Evolutionary conservation across 495 filamentous ascomycete genomes (phyloP).

Genomic region (Penicillium tannophilum): DNA sequence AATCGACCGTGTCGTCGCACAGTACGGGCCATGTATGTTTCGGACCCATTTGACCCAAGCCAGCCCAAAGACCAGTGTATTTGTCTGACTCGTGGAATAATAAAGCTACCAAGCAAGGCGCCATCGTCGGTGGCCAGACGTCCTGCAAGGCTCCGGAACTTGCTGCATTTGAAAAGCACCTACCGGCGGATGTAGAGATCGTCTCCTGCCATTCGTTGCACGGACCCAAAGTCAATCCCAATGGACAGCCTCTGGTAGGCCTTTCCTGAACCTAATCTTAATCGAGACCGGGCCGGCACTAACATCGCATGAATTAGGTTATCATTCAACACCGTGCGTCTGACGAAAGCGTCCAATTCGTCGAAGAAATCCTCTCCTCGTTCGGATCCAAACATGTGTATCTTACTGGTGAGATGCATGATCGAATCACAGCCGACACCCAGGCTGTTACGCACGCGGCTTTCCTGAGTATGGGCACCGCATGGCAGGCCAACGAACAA

Average conservation of each 20-base stretch:
- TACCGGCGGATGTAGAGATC: constrained; percentile 88
- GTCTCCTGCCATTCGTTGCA: constrained; percentile 97
- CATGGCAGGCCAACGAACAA: constrained; percentile 89
- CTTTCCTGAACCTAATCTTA: background rate
- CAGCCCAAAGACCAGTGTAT: constrained; percentile 8
- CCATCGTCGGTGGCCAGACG: constrained; percentile 95
- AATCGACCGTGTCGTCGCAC: constrained; percentile 79
- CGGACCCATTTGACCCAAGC: constrained; percentile 20
- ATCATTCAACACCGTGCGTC: constrained; percentile 91
- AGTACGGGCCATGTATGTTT: constrained; percentile 87
- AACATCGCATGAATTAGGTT: constrained; percentile 49
- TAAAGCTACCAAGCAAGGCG: constrained; percentile 86
- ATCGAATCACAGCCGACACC: constrained; percentile 96
- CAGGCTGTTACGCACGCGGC: constrained; percentile 98
- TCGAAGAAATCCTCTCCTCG: constrained; percentile 77
- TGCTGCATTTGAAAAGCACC: constrained; percentile 84
- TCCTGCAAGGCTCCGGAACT: constrained; percentile 98
- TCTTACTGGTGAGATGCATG: constrained; percentile 83
- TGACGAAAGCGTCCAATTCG: constrained; percentile 71
- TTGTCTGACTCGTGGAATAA: constrained; percentile 32
- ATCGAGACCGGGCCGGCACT: constrained; percentile 8
- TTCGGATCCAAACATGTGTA: constrained; percentile 82
- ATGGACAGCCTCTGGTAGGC: constrained; percentile 80
- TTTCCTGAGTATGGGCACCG: constrained; percentile 95
- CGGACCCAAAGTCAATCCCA: constrained; percentile 85